Conservation (phyloP, 306 rosid genomes). For the Morella rubra region DNA sequence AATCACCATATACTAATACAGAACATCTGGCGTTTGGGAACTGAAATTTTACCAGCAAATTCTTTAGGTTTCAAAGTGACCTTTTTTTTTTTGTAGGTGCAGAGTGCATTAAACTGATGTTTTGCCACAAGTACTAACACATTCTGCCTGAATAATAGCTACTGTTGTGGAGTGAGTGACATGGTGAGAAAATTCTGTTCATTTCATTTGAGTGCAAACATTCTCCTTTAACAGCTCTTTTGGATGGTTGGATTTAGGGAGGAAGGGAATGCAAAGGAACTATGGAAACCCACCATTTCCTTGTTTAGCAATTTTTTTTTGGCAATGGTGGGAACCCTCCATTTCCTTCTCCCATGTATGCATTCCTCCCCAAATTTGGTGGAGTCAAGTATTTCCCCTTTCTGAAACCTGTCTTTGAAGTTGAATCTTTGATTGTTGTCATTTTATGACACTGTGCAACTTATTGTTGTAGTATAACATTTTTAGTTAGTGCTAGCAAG, state of each 20-base stretch:
- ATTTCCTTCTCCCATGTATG: not conserved
- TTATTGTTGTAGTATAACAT: not conserved
- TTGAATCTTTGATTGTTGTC: not conserved
- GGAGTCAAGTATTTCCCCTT: not conserved
- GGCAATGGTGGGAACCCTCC: not conserved
- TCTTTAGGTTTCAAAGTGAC: constrained; percentile 3
- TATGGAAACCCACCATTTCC: not conserved
- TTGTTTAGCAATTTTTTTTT: not conserved
- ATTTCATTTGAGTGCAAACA: not conserved
- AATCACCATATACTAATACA: not conserved
- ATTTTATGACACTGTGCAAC: not conserved
- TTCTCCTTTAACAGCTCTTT: not conserved
- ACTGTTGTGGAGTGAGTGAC: not conserved
- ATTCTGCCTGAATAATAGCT: not conserved
- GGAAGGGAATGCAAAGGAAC: not conserved
- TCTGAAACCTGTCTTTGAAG: not conserved
- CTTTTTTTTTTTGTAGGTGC: too few species aligned
- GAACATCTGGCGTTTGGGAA: not conserved
- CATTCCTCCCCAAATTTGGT: not conserved
- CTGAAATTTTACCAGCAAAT: not conserved
- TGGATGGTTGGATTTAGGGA: not conserved
- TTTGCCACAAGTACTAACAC: not conserved
- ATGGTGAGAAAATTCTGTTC: not conserved
- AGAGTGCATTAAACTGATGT: not conserved
- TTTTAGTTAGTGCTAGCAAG: not conserved